Percentiles rank a stretch among this genome's conserved stretches.
These are phyloP conservation scores for Verticillium albo-atrum DNA, from an alignment of 2,329 filamentous ascomycete genomes.

Conservation along the genomic window DNA sequence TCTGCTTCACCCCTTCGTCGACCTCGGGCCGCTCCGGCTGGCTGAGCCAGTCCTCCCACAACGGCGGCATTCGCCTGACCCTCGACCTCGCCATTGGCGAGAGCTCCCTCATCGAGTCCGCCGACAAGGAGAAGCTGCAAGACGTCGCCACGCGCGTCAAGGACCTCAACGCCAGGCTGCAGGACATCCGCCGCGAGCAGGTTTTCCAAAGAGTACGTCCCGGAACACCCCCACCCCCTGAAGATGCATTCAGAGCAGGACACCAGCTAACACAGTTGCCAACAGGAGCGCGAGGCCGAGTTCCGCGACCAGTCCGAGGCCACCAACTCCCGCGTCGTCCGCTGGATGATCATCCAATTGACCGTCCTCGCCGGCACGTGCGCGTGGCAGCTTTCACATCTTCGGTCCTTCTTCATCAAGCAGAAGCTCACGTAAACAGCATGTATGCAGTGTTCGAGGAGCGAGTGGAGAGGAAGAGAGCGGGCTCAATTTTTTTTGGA, in stretches of 20 bases:
- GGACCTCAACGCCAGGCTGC: constrained; percentile 81
- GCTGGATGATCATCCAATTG: constrained; percentile 91
- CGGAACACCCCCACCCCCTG: background rate
- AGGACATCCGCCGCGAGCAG: constrained; percentile 90
- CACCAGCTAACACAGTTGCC: background rate
- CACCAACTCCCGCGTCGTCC: constrained; percentile 86
- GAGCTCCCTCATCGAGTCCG: constrained; percentile 88
- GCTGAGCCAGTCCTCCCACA: constrained; percentile 60
- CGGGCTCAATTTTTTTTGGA: background rate
- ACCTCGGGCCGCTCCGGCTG: constrained; percentile 66
- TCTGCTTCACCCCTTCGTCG: constrained; percentile 88
- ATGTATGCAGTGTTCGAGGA: background rate
- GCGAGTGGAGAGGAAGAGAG: background rate
- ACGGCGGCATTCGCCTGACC: constrained; percentile 76
- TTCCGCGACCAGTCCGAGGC: constrained; percentile 96
- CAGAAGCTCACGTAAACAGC: constrained; percentile 84
- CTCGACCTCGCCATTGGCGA: constrained; percentile 93
- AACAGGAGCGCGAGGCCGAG: constrained; percentile 89
- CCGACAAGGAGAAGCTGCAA: constrained; percentile 87
- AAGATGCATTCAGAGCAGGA: background rate
- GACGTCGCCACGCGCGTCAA: constrained; percentile 84
- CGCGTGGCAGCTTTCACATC: constrained; percentile 93
- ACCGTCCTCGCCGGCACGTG: constrained; percentile 81
- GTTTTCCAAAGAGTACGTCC: constrained; percentile 84
- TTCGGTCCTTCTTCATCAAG: constrained; percentile 98